Base-by-base conservation (phyloP, 371 early-diverging fungal genomes). In the Rhizopus sp. region DNA sequence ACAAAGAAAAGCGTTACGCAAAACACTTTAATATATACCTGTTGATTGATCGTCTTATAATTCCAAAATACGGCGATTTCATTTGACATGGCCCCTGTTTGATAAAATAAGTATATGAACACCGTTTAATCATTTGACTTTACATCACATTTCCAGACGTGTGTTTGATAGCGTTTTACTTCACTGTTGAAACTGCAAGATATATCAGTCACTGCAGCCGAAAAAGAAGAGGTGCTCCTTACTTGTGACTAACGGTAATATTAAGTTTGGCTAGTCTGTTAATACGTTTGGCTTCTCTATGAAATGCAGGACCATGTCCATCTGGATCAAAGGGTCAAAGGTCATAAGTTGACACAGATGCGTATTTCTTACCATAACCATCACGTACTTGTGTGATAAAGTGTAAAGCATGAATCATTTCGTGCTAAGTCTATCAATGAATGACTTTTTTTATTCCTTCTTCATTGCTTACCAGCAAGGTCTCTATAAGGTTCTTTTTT, bases 101-200 rank as follows among this genome's bases (percentile, higher is more conserved):
- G 62, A 52, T 31, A 49, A 16, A 52, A 40, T 50, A 46, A 44
- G 12, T 9, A 32, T 17, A 40, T 13, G 45, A 13, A 33, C 37
- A 49, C 40, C 47, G 8, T 5, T 1, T 38, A 30, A 7, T n/a
- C 9, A n/a, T 41, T n/a, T 6, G 2, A 0, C 3, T 61, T 58
- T 57, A 70, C 81, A 62, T 83, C 63, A 59, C 88, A 88, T 52
- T 78, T 72, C 89, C 88, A 89, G 5, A 86, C 68, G 59, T 88
- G 89, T 0, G 65, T 81, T 33, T 75, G 72, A 55, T 87, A 83
- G 62, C 83, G 69, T 35, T 78, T 64, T 3, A 88, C 88, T 60
- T 87, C 88, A 53, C 84, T 81, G 32, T 69, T 74, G 58, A 88
- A 89, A 30, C 73, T 78, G 52, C n/a, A 16, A 30, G 7, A 30